A percentile compares a stretch with the other conserved stretches of the same genome.
phyloP scores from a whole-genome alignment of 306 rosid genomes.

The Prinsepia uniflora region DNA sequence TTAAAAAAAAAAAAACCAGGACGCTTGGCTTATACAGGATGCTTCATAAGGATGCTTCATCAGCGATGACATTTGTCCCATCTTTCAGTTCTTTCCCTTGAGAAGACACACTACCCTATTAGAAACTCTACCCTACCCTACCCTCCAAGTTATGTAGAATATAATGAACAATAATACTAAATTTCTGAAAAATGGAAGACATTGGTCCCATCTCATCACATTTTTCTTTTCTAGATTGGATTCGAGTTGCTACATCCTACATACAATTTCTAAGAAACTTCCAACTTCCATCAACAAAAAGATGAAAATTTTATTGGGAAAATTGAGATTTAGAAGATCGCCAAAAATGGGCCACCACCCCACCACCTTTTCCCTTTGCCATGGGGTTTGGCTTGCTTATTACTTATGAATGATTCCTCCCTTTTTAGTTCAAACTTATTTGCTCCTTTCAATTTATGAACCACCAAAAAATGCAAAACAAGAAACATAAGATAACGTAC shows the following conservation, averaged over 20 bases:
- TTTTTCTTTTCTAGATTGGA: background rate
- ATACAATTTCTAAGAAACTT: conserved; percentile 11
- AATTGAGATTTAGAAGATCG: background rate
- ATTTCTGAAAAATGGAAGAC: too few relatives aligned
- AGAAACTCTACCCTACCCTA: background rate
- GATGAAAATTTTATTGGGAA: background rate
- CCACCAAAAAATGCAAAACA: background rate
- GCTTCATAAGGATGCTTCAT: background rate
- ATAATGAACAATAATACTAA: background rate
- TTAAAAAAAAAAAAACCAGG: too few relatives aligned
- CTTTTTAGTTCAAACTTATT: background rate
- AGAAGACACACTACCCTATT: background rate
- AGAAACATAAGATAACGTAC: background rate
- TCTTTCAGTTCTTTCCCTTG: background rate
- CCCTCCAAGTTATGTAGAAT: background rate
- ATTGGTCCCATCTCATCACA: background rate
- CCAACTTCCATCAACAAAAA: background rate
- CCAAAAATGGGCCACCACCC: background rate
- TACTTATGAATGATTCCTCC: background rate
- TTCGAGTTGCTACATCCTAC: background rate
- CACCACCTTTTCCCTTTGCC: background rate
- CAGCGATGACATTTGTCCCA: background rate
- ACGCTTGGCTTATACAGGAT: background rate
- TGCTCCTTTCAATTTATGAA: background rate
- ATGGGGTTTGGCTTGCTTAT: background rate